These are phyloP conservation scores for Moniliophthora roreri DNA, from an alignment of 1,284 basidiomycete genomes.

Conservation along the genomic window DNA sequence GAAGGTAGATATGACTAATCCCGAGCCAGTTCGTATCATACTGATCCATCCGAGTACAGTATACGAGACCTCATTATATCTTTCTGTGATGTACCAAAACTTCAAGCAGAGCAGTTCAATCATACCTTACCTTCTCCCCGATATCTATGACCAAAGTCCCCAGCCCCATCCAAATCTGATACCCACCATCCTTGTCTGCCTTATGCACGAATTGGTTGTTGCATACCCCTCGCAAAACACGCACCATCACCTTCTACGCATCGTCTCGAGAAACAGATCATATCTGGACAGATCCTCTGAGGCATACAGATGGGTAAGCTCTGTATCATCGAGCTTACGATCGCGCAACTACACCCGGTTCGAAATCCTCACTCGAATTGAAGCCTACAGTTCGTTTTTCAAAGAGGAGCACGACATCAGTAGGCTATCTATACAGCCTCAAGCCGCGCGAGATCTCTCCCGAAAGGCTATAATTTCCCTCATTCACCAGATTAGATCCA, in stretches of 20 bases:
- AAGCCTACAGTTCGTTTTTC: constrained; percentile 21
- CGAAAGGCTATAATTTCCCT: constrained; percentile 43
- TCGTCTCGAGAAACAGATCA: constrained; percentile 32
- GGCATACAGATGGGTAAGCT: constrained; percentile 45
- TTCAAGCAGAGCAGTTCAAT: constrained; percentile 58
- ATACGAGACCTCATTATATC: constrained; percentile 69
- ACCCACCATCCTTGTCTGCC: constrained; percentile 40
- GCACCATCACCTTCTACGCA: constrained; percentile 46
- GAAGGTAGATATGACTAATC: constrained; percentile 47
- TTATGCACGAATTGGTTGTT: constrained; percentile 53
- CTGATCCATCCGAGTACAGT: no score
- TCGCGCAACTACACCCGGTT: constrained; percentile 52
- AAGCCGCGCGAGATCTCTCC: constrained; percentile 28
- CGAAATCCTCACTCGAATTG: constrained; percentile 38
- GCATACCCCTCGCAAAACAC: constrained; percentile 59
- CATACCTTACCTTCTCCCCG: constrained; percentile 54
- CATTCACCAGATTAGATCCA: constrained; percentile 45
- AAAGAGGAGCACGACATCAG: neutral
- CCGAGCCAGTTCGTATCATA: neutral
- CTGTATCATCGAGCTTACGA: constrained; percentile 47
- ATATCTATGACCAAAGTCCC: constrained; percentile 37
- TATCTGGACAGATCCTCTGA: constrained; percentile 35
- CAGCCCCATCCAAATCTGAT: constrained; percentile 27
- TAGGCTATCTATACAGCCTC: neutral
- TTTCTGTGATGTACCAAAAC: constrained; percentile 59